A percentile compares a stretch with the other conserved stretches of the same genome.
These are phyloP conservation scores for Ascochyta clinopodiicola DNA, from an alignment of 2,329 filamentous ascomycete species.

Conservation along the genomic window DNA sequence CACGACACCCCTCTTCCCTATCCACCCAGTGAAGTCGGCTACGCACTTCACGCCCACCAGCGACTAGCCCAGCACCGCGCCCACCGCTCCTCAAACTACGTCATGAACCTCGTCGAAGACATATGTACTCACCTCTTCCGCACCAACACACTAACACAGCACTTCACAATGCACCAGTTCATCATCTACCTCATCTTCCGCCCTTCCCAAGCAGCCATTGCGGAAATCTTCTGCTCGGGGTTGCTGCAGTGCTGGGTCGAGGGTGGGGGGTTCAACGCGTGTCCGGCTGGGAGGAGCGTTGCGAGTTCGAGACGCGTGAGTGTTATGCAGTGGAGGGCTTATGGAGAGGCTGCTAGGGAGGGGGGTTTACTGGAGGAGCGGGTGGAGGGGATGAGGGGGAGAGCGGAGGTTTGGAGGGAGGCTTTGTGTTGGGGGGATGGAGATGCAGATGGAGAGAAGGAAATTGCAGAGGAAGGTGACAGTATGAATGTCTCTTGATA, in stretches of 20 bases:
- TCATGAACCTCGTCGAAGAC: constrained; percentile 43
- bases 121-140: constrained; percentile 27
- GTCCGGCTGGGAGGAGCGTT: constrained; percentile 35
- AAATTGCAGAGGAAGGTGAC: not conserved
- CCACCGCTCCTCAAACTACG: constrained; percentile 32
- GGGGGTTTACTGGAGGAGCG: constrained; percentile 20
- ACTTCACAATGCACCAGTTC: constrained; percentile 35
- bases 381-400: constrained; percentile 21
- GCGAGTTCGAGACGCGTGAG: constrained; percentile 24
- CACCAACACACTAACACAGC: constrained; percentile 8
- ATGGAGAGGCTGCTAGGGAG: constrained; percentile 18
- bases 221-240: constrained; percentile 40
- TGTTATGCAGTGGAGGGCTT: constrained; percentile 20
- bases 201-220: constrained; percentile 30
- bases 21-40: constrained; percentile 37
- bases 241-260: constrained; percentile 38
- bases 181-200: constrained; percentile 38
- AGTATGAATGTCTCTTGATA: not conserved
- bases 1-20: constrained; percentile 24
- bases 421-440: constrained; percentile 26
- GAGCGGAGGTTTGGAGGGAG: constrained; percentile 24
- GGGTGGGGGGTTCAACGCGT: constrained; percentile 40
- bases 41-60: constrained; percentile 26
- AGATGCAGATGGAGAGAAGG: not conserved
- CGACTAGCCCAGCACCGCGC: constrained; percentile 33